Evolutionary conservation across 192 early-diverging fungal genomes (phyloP).

Genomic region (Gonapodya prolifera): DNA sequence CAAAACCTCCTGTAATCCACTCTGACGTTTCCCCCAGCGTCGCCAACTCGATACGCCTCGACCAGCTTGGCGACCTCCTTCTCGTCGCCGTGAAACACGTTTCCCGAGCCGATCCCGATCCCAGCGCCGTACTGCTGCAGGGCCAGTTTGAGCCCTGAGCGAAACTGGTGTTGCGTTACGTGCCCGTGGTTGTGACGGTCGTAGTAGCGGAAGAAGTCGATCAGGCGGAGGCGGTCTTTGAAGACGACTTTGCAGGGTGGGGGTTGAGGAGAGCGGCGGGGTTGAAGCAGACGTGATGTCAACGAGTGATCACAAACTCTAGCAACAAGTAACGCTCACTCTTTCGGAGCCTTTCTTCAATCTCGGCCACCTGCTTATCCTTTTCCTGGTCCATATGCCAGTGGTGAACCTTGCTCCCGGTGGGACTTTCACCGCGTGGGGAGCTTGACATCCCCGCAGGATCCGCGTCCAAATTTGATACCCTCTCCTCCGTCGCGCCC

Average conservation of each 20-base stretch:
- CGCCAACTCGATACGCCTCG: constrained; percentile 15
- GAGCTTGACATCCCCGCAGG: background rate
- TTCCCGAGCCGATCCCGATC: constrained; percentile 18
- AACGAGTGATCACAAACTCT: background rate
- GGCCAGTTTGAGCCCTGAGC: background rate
- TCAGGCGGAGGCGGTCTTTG: constrained; percentile 33
- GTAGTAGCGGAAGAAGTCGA: constrained; percentile 42
- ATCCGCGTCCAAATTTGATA: background rate
- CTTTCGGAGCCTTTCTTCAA: constrained; percentile 33
- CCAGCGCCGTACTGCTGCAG: constrained; percentile 29
- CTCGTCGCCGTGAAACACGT: constrained; percentile 10
- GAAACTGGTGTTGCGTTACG: constrained; percentile 26
- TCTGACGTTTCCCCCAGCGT: constrained; percentile 12
- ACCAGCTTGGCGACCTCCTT: constrained; percentile 23
- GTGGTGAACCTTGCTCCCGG: background rate
- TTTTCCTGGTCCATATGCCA: background rate
- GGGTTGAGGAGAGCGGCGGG: background rate
- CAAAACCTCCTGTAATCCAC: constrained; percentile 32
- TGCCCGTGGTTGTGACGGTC: constrained; percentile 38
- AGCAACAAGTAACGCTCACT: constrained; percentile 19
- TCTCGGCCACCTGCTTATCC: constrained; percentile 5
- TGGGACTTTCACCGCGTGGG: too few species aligned
- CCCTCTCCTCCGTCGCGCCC: background rate
- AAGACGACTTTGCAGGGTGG: constrained; percentile 26
- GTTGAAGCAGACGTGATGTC: background rate